These are phyloP conservation scores for Pseudonitzschia pungens DNA, from an alignment of 108 stramenopile genomes.

Conservation along the genomic window DNA sequence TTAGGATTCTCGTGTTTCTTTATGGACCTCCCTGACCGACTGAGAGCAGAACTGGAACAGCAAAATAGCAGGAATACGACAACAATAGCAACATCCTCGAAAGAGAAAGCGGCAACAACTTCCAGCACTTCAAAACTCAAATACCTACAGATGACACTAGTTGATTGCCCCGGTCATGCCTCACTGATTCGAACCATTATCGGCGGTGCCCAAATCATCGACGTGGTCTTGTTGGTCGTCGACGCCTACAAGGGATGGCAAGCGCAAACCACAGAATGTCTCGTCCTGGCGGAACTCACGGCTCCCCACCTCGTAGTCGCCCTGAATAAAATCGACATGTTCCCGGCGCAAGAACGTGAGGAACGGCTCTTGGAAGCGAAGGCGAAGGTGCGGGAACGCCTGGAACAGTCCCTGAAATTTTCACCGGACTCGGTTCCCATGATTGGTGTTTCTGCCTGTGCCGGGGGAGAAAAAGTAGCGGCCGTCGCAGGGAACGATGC, in stretches of 20 bases:
- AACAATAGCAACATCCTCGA: background rate
- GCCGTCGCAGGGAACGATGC: constrained; percentile 36
- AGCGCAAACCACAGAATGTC: constrained; percentile 98
- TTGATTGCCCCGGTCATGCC: constrained; percentile 99
- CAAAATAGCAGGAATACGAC: constrained; percentile 5
- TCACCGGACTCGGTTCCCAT: constrained; percentile 53
- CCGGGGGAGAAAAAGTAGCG: constrained; percentile 93
- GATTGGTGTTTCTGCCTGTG: constrained; percentile 83
- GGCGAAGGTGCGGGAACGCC: constrained; percentile 52
- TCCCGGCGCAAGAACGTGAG: constrained; percentile 72
- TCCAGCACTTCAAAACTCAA: background rate
- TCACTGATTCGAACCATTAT: constrained; percentile 98
- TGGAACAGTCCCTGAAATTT: constrained; percentile 67
- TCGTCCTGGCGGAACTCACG: constrained; percentile 96
- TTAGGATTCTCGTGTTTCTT: constrained; percentile 95
- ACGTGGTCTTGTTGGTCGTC: constrained; percentile 93
- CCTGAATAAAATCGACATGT: constrained; percentile 92
- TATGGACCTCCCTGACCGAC: constrained; percentile 71
- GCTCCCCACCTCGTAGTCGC: constrained; percentile 85
- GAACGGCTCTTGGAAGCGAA: constrained; percentile 58
- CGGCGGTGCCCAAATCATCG: constrained; percentile 97
- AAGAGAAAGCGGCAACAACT: background rate
- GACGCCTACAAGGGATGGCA: constrained; percentile 98
- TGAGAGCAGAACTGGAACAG: constrained; percentile 35
- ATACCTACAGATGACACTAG: constrained; percentile 81